Conservation (phyloP, 192 early-diverging fungal species). For the Podila verticillata region DNA sequence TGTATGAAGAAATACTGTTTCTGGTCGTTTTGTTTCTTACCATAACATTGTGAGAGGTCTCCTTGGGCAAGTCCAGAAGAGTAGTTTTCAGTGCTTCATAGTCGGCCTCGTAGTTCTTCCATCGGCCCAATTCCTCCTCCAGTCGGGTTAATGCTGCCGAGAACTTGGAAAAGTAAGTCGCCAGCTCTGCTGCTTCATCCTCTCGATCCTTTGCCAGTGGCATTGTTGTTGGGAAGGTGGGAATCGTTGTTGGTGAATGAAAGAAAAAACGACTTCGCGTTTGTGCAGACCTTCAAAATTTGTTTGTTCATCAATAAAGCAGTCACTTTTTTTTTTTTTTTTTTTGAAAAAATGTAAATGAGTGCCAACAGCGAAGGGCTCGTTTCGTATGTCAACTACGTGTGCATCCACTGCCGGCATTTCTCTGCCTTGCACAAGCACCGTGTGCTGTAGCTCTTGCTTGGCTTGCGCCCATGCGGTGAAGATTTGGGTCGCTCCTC, state of each 20-base stretch:
- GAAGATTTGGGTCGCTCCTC: neutral
- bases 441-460: neutral
- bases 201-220: slow-evolving; percentile 36
- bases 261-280: neutral
- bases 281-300: neutral
- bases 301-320: neutral
- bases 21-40: slow-evolving; percentile 25
- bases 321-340: slow-evolving; percentile 16
- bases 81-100: slow-evolving; percentile 61
- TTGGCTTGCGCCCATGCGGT: neutral
- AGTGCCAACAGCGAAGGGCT: neutral
- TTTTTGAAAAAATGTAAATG: neutral
- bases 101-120: slow-evolving; percentile 67
- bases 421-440: slow-evolving; percentile 12
- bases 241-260: neutral
- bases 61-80: slow-evolving; percentile 56
- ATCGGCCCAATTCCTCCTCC: slow-evolving; percentile 54
- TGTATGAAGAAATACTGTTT: neutral
- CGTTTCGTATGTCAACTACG: neutral
- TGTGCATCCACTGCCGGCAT: slow-evolving; percentile 17
- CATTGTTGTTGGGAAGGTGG: neutral
- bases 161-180: slow-evolving; percentile 50
- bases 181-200: slow-evolving; percentile 37
- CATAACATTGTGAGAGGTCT: slow-evolving; percentile 62
- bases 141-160: slow-evolving; percentile 46